Percentiles rank a stretch among this genome's conserved stretches.
Conservation (phyloP, 176 grass and related monocot genomes). For the Oryza punctata region DNA sequence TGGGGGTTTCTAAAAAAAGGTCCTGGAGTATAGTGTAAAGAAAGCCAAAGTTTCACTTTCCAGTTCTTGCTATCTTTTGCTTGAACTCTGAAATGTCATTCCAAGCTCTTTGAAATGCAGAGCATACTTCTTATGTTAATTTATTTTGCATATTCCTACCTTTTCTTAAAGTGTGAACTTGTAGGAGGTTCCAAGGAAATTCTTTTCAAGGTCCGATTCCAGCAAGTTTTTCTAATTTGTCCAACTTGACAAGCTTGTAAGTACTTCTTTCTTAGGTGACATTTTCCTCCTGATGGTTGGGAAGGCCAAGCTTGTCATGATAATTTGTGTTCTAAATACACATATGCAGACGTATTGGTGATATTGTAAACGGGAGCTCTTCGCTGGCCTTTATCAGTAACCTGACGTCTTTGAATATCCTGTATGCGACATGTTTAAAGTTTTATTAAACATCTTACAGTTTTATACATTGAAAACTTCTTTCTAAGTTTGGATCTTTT, state of each 20-base stretch:
- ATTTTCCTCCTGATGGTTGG: background rate
- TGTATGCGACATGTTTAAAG: constrained; percentile 33
- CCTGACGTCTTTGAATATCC: constrained; percentile 45
- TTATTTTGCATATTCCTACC: too few relatives aligned
- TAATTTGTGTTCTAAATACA: background rate
- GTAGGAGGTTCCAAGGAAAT: constrained; percentile 48
- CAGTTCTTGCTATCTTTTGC: too few relatives aligned
- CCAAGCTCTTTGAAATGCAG: too few relatives aligned
- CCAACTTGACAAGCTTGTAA: constrained; percentile 34
- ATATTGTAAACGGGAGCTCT: constrained; percentile 63
- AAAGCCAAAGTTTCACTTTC: too few relatives aligned
- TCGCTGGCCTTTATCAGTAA: constrained; percentile 57
- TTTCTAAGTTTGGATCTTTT: background rate
- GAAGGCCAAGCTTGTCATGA: background rate
- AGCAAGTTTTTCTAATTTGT: constrained; percentile 32
- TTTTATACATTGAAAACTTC: background rate
- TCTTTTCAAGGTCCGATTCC: constrained; percentile 50
- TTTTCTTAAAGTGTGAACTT: background rate
- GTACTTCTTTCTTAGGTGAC: background rate
- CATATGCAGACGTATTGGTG: constrained; percentile 56
- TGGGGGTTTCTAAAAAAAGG: too few relatives aligned
- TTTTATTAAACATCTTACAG: background rate
- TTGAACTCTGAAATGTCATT: too few relatives aligned
- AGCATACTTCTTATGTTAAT: background rate
- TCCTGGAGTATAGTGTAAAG: too few relatives aligned